Conservation (phyloP, 345 rosid genomes). For the Eutrema japonicum region DNA sequence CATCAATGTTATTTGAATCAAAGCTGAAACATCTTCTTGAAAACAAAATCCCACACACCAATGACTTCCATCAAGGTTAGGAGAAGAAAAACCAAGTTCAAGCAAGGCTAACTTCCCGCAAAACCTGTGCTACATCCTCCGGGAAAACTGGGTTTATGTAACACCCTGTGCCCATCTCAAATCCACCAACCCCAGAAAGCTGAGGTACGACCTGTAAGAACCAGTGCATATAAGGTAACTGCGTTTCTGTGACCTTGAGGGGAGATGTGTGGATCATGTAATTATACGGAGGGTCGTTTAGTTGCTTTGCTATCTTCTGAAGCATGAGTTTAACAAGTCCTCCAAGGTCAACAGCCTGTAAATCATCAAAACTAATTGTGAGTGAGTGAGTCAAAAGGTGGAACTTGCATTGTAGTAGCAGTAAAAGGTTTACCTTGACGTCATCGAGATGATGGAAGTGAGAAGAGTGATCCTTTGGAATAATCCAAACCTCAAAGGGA, state of each 20-base stretch:
- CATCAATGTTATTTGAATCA: conserved; percentile 20
- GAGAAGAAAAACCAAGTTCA: conserved; percentile 22
- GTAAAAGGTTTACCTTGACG: conserved; percentile 51
- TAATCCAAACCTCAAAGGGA: conserved; percentile 90
- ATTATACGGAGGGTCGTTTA: conserved; percentile 77
- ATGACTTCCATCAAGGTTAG: neutral
- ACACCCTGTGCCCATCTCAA: conserved; percentile 82
- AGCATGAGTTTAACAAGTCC: conserved; percentile 73
- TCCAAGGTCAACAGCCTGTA: conserved; percentile 80
- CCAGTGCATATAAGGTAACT: conserved; percentile 70
- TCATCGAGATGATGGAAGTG: conserved; percentile 69
- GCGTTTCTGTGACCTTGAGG: conserved; percentile 46
- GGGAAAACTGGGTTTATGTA: conserved; percentile 89
- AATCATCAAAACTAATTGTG: conserved; percentile 1
- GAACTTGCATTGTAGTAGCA: neutral
- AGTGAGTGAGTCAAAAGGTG: neutral
- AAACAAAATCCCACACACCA: conserved; percentile 2
- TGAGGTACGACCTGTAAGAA: conserved; percentile 77
- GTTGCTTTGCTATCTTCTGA: conserved; percentile 58
- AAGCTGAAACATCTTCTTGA: neutral
- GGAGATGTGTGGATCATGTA: conserved; percentile 93
- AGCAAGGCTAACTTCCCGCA: conserved; percentile 61
- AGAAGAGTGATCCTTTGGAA: conserved; percentile 67
- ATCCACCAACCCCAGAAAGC: conserved; percentile 71
- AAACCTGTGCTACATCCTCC: conserved; percentile 78